Conservation (phyloP, 2,329 filamentous ascomycete genomes). For the Orbilia ellipsospora region DNA sequence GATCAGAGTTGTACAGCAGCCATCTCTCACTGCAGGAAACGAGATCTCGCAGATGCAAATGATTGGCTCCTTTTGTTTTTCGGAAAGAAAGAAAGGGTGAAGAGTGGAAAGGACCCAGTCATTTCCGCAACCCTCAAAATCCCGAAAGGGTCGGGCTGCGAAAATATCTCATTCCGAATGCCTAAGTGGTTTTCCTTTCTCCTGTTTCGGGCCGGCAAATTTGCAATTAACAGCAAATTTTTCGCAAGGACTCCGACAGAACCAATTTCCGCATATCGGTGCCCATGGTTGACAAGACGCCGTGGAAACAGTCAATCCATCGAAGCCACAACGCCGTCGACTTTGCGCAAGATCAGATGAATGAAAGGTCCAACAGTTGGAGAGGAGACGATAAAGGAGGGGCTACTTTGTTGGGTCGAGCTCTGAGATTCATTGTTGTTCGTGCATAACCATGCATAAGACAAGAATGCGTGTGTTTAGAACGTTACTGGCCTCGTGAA, state of each 20-base stretch:
- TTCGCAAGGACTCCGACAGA: slow-evolving; percentile 34
- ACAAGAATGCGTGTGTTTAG: slow-evolving; percentile 42
- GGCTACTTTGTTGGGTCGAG: slow-evolving; percentile 39
- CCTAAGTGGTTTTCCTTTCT: not conserved
- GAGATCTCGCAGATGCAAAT: slow-evolving; percentile 39
- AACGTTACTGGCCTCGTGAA: slow-evolving; percentile 51
- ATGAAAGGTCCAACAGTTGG: slow-evolving; percentile 23
- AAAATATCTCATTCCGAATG: slow-evolving; percentile 56
- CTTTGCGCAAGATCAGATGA: slow-evolving; percentile 45
- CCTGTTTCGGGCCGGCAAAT: slow-evolving; percentile 51
- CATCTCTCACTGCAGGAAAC: slow-evolving; percentile 33
- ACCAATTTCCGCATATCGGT: slow-evolving; percentile 40
- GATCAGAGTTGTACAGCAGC: slow-evolving; percentile 40
- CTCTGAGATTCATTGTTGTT: slow-evolving; percentile 45
- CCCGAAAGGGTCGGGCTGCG: slow-evolving; percentile 38
- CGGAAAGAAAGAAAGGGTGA: slow-evolving; percentile 31
- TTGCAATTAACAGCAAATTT: slow-evolving; percentile 8
- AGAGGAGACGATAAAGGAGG: slow-evolving; percentile 23
- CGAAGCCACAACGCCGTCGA: too few species aligned
- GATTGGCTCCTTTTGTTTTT: slow-evolving; percentile 33
- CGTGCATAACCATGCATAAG: slow-evolving; percentile 54
- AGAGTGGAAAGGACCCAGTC: slow-evolving; percentile 1
- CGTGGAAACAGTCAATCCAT: slow-evolving; percentile 2
- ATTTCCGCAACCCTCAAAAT: slow-evolving; percentile 22
- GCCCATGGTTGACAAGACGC: slow-evolving; percentile 8